Base-by-base conservation (phyloP, 306 rosid genomes). In the Rosa multiflora region DNA sequence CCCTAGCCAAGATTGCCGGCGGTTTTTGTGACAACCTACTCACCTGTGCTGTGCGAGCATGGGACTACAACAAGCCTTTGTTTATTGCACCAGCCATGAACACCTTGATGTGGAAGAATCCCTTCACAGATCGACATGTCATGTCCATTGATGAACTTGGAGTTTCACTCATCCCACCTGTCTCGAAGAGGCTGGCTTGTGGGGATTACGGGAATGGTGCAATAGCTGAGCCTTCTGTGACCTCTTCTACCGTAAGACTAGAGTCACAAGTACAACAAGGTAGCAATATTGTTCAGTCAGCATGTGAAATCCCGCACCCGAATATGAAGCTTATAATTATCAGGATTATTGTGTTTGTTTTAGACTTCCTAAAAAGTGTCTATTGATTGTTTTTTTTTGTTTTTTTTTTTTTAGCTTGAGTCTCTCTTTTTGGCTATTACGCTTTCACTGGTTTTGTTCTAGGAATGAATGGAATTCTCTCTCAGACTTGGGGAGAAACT, bases 131-230 rank as follows among this genome's bases (percentile, higher is more conserved):
- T 64, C 80, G 80, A 49, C 97, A 88, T 70, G 84, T 85, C 69
- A 73, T 83, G 75, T 51, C 80, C 11, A 84, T 92, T 23, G 92
- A 90, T 3, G 97, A 94, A 63, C 93, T 92, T 69, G 97, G 97
- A 62, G n/a, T n/a, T n/a, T n/a, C 79, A 52, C 90, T 94, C 81
- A 90, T 94, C 73, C 90, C 85, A 37, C 97, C 99, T 21, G 93
- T 92, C 58, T 59, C 86, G 1, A 93, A 88, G 89, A 88, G 94
- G 78, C 80, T 90, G 77, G 97, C 99, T 35, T 87, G 89, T 46
- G 93, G 98, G 55, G 99, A 95, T 80, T 90, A 88, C 32, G 99
- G 99, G 81, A 92, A 90, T 73, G 99, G 98, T 29, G 99, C 99
- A 70, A 95, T 95, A 98, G 98, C 98, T 23, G 99, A 95, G 83